phyloP scores from a whole-genome alignment of 768 basidiomycete genomes.

The Suillus occidentalis region DNA sequence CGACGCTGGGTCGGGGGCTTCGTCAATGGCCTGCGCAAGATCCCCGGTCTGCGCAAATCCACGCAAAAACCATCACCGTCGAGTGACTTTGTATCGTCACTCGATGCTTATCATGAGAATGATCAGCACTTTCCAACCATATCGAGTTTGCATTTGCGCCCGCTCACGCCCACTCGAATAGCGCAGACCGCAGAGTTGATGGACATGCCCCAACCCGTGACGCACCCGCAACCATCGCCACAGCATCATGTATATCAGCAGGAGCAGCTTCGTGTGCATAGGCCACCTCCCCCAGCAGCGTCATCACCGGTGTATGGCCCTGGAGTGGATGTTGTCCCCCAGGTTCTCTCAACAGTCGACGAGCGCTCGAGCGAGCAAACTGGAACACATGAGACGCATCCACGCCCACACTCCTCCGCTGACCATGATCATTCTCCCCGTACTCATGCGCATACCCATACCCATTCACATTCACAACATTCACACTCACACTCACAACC shows the following conservation, averaged over 20 bases:
- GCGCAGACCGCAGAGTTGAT: conserved; percentile 8
- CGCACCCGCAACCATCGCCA: background rate
- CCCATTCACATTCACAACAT: background rate
- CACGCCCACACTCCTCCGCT: background rate
- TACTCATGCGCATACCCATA: background rate
- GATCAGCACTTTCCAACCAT: background rate
- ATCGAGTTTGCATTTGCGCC: conserved; percentile 6
- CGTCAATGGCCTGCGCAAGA: conserved; percentile 34
- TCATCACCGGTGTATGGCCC: background rate
- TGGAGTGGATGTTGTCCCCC: background rate
- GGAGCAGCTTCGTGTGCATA: background rate
- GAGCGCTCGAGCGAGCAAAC: conserved; percentile 5
- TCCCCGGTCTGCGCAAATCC: conserved; percentile 15
- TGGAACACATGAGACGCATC: background rate
- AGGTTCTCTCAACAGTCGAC: conserved; percentile 2
- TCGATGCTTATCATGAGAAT: background rate
- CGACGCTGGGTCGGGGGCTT: conserved; percentile 28
- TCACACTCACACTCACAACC: background rate
- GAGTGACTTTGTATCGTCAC: background rate
- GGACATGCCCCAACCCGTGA: conserved; percentile 1
- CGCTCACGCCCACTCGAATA: conserved; percentile 6
- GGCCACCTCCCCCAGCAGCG: background rate
- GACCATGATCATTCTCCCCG: background rate
- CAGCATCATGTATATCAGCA: background rate
- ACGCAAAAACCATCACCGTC: background rate